Evolutionary conservation across 2,329 filamentous ascomycete genomes (phyloP).

Genomic region (Coleophoma eucalyptorum): DNA sequence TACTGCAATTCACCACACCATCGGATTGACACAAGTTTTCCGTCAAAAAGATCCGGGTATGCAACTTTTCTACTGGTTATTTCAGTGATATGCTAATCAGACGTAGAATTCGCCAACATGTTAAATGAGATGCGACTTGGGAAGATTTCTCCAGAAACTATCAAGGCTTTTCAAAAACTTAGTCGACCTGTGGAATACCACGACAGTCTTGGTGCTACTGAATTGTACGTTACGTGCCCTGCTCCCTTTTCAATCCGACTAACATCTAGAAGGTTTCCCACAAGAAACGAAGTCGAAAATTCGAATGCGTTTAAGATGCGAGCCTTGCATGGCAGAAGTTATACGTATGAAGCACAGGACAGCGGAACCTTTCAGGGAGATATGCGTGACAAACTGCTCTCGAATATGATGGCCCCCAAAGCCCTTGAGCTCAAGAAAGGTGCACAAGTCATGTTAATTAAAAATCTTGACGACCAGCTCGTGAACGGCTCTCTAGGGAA

Average conservation of each 20-base stretch:
- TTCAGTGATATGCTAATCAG: slow-evolving; percentile 20
- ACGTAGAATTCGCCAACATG: slow-evolving; percentile 80
- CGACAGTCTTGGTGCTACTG: slow-evolving; percentile 78
- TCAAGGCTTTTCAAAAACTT: slow-evolving; percentile 71
- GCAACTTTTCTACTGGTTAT: slow-evolving; percentile 12
- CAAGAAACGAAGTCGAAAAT: slow-evolving; percentile 80
- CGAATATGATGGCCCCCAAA: slow-evolving; percentile 91
- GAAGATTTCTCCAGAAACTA: slow-evolving; percentile 70
- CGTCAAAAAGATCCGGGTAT: slow-evolving; percentile 80
- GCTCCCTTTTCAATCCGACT: slow-evolving; percentile 9
- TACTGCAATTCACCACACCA: slow-evolving; percentile 91
- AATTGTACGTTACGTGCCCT: slow-evolving; percentile 53
- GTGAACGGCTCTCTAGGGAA: slow-evolving; percentile 94
- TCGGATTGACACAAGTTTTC: slow-evolving; percentile 92
- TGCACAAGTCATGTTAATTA: slow-evolving; percentile 99
- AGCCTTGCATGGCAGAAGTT: slow-evolving; percentile 63
- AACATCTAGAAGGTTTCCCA: slow-evolving; percentile 64
- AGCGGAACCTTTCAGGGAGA: slow-evolving; percentile 63
- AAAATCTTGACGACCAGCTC: slow-evolving; percentile 90
- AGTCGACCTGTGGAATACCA: slow-evolving; percentile 67
- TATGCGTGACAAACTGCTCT: slow-evolving; percentile 71
- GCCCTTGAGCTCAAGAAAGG: slow-evolving; percentile 79
- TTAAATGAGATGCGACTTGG: slow-evolving; percentile 97
- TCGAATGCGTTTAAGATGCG: slow-evolving; percentile 76
- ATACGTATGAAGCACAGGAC: slow-evolving; percentile 72